Evolutionary conservation across 768 basidiomycete genomes (phyloP), one percentile per base, ranked within the genome.

Genomic region (Royoungia palumana): DNA sequence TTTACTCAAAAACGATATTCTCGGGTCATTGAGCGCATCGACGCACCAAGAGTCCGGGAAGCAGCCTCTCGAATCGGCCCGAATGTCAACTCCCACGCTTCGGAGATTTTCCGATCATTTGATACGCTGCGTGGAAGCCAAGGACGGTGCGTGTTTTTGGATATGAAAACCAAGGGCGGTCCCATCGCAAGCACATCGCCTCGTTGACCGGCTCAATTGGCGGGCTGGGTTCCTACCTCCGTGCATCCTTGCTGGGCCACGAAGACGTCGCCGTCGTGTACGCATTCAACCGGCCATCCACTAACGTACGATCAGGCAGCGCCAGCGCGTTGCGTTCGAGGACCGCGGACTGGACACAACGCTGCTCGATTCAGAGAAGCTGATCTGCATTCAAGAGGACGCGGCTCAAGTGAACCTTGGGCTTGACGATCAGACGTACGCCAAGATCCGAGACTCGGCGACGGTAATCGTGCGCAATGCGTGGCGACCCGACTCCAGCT

Each of bases 401-500:
- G 47, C 59, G 4, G 17, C 59, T 0, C 52, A 42, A 16, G 46
- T 46, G 16, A 41, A 61, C 20, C 56, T 69, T 22, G n/a, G 64
- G 16, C 47, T 72, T 12, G 50, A 43, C 55, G 3, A 54, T 51
- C 14, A 16, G 57, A 25, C 27, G 49, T n/a, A n/a, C n/a, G n/a
- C n/a, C n/a, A n/a, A n/a, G n/a, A n/a, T n/a, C n/a, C n/a, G 61
- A 11, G 48, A 56, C 17, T 57, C 56, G n/a, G 58, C 72, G 6
- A 75, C 66, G 1, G 46, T 52, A 12, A 69, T 78, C 49, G 68
- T 77, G 11, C 75, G 78, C 45, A 73, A 70, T 41, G 75, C 76
- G 9, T 79, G 78, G 79, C 66, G 64, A 1, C 63, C 80, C 20
- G 75, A 80, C 58, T 77, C 82, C 62, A 77, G 77, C 47, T 67